phyloP scores from a whole-genome alignment of 495 filamentous ascomycete species.

The Hypoxylon crocopeplum region DNA sequence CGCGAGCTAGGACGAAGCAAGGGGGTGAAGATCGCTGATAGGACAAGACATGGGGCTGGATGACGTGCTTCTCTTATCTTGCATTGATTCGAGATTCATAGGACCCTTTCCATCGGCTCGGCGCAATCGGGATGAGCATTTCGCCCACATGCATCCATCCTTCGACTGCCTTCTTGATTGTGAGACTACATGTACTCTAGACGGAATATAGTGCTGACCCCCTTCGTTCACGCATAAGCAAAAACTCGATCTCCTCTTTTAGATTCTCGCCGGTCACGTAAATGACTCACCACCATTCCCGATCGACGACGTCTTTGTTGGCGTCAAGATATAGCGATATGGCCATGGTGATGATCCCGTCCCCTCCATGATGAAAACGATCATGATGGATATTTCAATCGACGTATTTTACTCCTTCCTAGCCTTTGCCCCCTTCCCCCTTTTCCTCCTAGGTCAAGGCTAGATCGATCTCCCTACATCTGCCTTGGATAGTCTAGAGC shows the following conservation, averaged over 20 bases:
- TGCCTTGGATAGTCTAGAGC: neutral
- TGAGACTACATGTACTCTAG: too few relatives aligned
- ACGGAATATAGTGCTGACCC: too few relatives aligned
- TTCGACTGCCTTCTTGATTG: too few relatives aligned
- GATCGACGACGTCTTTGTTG: slow-evolving; percentile 3
- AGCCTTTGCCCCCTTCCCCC: neutral
- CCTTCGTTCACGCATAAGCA: too few relatives aligned
- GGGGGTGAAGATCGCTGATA: slow-evolving; percentile 8
- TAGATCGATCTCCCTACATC: neutral
- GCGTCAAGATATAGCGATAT: neutral
- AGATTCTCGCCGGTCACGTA: slow-evolving; percentile 1
- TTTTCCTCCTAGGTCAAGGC: neutral
- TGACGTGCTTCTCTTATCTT: slow-evolving; percentile 37
- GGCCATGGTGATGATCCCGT: slow-evolving; percentile 10
- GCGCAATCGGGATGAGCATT: slow-evolving; percentile 7
- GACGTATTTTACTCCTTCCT: neutral
- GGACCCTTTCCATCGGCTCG: slow-evolving; percentile 3
- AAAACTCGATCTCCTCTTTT: neutral
- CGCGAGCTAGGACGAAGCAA: neutral
- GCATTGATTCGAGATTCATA: slow-evolving; percentile 17
- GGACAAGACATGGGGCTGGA: slow-evolving; percentile 8
- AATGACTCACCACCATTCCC: slow-evolving; percentile 14
- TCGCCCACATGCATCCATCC: too few relatives aligned
- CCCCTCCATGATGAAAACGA: neutral
- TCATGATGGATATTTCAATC: neutral